Conservation (phyloP, 305 asterid genomes). For the Withania somnifera region DNA sequence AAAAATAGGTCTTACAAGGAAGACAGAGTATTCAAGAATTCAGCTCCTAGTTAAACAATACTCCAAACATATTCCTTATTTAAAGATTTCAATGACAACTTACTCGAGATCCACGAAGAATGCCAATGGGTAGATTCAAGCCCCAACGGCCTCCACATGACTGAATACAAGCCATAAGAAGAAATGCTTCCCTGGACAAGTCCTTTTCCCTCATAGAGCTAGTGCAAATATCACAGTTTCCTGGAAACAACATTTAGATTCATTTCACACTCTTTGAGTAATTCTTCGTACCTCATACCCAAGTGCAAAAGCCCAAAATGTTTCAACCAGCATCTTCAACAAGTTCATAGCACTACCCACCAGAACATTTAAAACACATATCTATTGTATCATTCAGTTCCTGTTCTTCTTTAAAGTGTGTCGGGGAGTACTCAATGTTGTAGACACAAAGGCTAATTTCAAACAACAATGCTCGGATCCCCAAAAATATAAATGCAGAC, state of each 20-base stretch:
- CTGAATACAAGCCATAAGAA: constrained; percentile 75
- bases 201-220: constrained; percentile 56
- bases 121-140: constrained; percentile 79
- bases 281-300: neutral
- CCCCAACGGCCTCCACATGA: constrained; percentile 88
- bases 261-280: neutral
- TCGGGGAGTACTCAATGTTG: neutral
- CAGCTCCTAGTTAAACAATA: constrained; percentile 6
- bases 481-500: neutral
- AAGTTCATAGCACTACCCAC: neutral
- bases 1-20: neutral
- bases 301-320: neutral
- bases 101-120: constrained; percentile 97
- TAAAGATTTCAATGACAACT: constrained; percentile 18
- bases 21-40: constrained; percentile 1
- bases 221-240: constrained; percentile 92
- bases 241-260: constrained; percentile 33
- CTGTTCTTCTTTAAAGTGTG: neutral
- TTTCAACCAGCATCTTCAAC: neutral
- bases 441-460: neutral
- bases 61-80: neutral
- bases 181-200: constrained; percentile 87
- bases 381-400: neutral
- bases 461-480: neutral
- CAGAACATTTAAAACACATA: neutral